phyloP scores from a whole-genome alignment of 2,329 filamentous ascomycete genomes.

The Penicillium rolfsii region DNA sequence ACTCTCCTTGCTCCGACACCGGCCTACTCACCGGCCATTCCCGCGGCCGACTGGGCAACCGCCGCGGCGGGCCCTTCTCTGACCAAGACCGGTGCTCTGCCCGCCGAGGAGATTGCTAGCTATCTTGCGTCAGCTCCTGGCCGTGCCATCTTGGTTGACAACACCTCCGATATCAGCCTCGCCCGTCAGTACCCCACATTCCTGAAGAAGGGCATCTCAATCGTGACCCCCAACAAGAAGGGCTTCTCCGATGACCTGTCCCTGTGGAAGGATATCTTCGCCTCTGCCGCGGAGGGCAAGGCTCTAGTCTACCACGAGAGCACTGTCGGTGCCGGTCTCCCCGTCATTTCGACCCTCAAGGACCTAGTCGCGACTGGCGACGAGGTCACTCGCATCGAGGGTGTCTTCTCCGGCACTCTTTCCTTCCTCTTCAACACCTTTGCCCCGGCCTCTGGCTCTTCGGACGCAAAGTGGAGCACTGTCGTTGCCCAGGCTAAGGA shows the following conservation, averaged over 20 bases:
- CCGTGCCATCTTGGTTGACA: slow-evolving; percentile 86
- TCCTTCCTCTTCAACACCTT: slow-evolving; percentile 99
- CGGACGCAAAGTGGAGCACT: slow-evolving; percentile 75
- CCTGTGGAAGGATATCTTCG: slow-evolving; percentile 87
- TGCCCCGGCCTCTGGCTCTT: slow-evolving; percentile 71
- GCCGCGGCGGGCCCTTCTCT: slow-evolving; percentile 62
- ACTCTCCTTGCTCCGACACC: slow-evolving; percentile 74
- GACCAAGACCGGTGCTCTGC: slow-evolving; percentile 51
- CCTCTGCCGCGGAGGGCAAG: slow-evolving; percentile 61
- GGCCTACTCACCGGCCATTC: slow-evolving; percentile 66
- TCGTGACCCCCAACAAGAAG: slow-evolving; percentile 98
- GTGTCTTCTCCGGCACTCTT: slow-evolving; percentile 97
- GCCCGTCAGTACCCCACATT: slow-evolving; percentile 82
- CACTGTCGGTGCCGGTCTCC: slow-evolving; percentile 88
- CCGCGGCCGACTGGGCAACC: slow-evolving; percentile 59
- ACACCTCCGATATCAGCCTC: slow-evolving; percentile 87
- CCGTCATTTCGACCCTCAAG: slow-evolving; percentile 88
- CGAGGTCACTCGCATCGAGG: slow-evolving; percentile 87
- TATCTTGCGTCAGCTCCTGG: slow-evolving; percentile 78
- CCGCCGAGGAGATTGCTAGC: slow-evolving; percentile 70
- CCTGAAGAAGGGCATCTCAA: slow-evolving; percentile 78
- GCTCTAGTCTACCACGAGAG: slow-evolving; percentile 94
- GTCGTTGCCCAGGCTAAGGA: slow-evolving; percentile 92
- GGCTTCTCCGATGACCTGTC: slow-evolving; percentile 81
- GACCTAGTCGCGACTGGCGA: slow-evolving; percentile 93